Conservation (phyloP, 805 yeast genomes). For the Cyberlindnera maritima region DNA sequence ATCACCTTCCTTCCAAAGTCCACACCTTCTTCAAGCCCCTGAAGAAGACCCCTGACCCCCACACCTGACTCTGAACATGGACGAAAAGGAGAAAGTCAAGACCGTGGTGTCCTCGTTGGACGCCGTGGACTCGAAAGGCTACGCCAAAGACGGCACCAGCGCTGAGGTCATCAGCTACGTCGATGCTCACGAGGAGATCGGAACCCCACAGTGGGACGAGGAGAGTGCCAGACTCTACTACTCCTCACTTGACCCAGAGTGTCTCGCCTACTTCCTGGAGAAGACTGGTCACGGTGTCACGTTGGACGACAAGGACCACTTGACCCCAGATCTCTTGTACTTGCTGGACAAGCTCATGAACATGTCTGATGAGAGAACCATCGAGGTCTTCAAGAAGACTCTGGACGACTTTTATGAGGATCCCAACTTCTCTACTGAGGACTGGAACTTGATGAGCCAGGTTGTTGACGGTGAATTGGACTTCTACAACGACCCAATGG, state of each 20-base stretch:
- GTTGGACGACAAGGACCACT: slow-evolving; percentile 9
- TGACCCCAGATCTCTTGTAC: slow-evolving; percentile 15
- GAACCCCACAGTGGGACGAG: slow-evolving; percentile 10
- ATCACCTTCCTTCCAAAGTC: no score
- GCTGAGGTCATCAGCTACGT: background rate
- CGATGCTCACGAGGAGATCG: slow-evolving; percentile 4
- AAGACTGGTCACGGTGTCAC: slow-evolving; percentile 18
- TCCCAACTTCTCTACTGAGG: slow-evolving; percentile 40
- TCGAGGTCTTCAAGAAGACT: slow-evolving; percentile 33
- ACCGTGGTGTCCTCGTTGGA: no score
- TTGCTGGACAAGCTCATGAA: slow-evolving; percentile 11
- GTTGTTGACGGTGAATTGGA: slow-evolving; percentile 6
- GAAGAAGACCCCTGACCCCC: no score
- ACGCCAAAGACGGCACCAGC: no score
- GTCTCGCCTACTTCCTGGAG: slow-evolving; percentile 11
- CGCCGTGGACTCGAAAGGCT: background rate
- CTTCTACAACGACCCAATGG: slow-evolving; percentile 5
- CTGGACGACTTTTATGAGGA: slow-evolving; percentile 43
- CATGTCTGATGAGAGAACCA: slow-evolving; percentile 28
- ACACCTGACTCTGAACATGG: no score
- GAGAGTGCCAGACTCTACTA: slow-evolving; percentile 9
- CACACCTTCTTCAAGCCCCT: no score
- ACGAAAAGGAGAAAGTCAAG: no score
- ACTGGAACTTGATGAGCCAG: slow-evolving; percentile 12
- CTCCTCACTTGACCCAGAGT: slow-evolving; percentile 4